Evolutionary conservation across 2,329 filamentous ascomycete genomes (phyloP).

Genomic region (Chaetomium olivaceum): DNA sequence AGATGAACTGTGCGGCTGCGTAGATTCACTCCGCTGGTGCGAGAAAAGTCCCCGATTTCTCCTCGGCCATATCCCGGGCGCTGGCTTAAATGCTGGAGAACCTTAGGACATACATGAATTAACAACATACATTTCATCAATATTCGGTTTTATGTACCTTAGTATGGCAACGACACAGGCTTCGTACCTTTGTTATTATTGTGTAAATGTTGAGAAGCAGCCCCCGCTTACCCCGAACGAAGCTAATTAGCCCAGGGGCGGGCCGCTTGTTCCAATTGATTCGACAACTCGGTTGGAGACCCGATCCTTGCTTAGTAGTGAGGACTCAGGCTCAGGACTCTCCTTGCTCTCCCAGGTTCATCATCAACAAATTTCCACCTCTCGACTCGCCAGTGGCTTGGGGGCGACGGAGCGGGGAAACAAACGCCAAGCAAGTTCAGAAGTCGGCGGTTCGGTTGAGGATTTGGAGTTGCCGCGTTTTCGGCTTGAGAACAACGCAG

Average conservation of each 20-base stretch:
- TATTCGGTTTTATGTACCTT: background rate
- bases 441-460: slow-evolving; percentile 8
- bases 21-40: background rate
- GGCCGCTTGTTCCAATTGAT: background rate
- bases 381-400: background rate
- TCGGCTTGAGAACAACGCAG: slow-evolving; percentile 7
- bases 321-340: too few species aligned
- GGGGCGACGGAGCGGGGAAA: background rate
- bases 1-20: background rate
- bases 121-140: too few species aligned
- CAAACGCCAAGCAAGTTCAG: background rate
- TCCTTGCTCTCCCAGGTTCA: background rate
- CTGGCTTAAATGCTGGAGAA: background rate
- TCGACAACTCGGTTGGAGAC: background rate
- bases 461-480: slow-evolving; percentile 12
- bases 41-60: background rate
- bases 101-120: too few species aligned
- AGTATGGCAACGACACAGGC: too few species aligned
- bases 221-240: background rate
- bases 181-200: background rate
- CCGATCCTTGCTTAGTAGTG: background rate
- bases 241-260: background rate
- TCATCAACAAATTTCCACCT: background rate
- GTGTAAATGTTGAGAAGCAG: background rate
- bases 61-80: background rate